phyloP scores from a whole-genome alignment of 768 basidiomycete species.

The Roridomyces roridus region DNA sequence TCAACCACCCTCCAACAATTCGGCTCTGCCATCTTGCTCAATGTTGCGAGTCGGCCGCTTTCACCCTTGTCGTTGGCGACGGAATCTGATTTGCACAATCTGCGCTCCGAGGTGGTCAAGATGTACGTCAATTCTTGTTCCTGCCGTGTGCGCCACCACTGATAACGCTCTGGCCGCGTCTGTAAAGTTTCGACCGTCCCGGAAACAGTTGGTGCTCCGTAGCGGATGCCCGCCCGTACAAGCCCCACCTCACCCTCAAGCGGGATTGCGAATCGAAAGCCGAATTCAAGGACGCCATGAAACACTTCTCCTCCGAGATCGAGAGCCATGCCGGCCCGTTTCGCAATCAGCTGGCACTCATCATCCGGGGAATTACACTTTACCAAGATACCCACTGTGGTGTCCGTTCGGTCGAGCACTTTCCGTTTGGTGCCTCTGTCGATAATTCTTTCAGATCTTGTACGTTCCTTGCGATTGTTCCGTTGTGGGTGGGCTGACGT shows the following conservation, averaged over 20 bases:
- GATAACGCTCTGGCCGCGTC: no score
- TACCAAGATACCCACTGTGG: slow-evolving; percentile 1
- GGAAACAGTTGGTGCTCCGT: not conserved
- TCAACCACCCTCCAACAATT: not conserved
- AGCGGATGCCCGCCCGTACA: not conserved
- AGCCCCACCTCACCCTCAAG: slow-evolving; percentile 5
- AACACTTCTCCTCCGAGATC: not conserved
- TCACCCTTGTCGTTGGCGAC: not conserved
- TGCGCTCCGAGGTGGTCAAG: slow-evolving; percentile 5
- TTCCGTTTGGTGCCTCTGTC: not conserved
- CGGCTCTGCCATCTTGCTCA: not conserved
- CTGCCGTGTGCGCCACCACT: no score
- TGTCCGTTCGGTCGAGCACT: not conserved
- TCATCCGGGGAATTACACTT: slow-evolving; percentile 4
- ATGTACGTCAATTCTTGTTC: no score
- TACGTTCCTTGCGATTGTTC: no score
- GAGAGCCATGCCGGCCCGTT: not conserved
- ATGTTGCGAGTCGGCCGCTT: not conserved
- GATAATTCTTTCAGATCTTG: not conserved
- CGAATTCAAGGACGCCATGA: not conserved
- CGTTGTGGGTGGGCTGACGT: no score
- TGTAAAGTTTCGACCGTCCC: slow-evolving; percentile 5
- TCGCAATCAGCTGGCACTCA: not conserved
- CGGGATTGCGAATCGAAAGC: not conserved
- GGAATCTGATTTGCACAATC: not conserved